A percentile compares a stretch with the other conserved stretches of the same genome.
Conservation (phyloP, 2,329 filamentous ascomycete species). For the Alternaria consortialis region DNA sequence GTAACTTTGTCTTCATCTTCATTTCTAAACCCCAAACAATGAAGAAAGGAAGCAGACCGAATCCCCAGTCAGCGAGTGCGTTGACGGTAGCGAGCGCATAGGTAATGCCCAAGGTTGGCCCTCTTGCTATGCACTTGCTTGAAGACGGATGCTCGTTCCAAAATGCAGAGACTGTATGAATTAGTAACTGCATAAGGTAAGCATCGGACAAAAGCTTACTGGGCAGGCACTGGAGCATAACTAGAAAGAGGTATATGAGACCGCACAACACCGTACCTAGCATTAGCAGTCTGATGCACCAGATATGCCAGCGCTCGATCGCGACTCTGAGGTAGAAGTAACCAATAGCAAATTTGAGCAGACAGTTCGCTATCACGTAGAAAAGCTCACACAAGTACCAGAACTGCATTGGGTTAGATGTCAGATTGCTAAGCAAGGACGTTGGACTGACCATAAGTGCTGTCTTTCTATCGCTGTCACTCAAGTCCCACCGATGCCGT, state of each 20-base stretch:
- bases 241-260: constrained; percentile 60
- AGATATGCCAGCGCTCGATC: constrained; percentile 55
- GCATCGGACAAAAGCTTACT: constrained; percentile 14
- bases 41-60: constrained; percentile 54
- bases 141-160: constrained; percentile 57
- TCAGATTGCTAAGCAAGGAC: neutral
- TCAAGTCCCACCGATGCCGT: constrained; percentile 47
- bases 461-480: constrained; percentile 36
- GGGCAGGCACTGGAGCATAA: constrained; percentile 64
- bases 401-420: constrained; percentile 43
- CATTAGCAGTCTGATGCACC: constrained; percentile 59
- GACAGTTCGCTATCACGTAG: constrained; percentile 60
- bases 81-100: constrained; percentile 50
- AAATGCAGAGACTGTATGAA: constrained; percentile 54
- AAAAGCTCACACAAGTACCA: constrained; percentile 67
- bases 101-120: constrained; percentile 62
- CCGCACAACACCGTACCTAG: constrained; percentile 57
- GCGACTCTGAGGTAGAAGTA: constrained; percentile 65
- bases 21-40: constrained; percentile 66
- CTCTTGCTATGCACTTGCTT: constrained; percentile 54
- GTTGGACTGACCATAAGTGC: constrained; percentile 38
- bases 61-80: constrained; percentile 45
- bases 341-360: constrained; percentile 62
- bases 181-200: constrained; percentile 4
- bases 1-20: constrained; percentile 60